Percentiles rank a stretch among this genome's conserved stretches.
phyloP scores from a whole-genome alignment of 768 basidiomycete genomes.

The Lentinus tigrinus region DNA sequence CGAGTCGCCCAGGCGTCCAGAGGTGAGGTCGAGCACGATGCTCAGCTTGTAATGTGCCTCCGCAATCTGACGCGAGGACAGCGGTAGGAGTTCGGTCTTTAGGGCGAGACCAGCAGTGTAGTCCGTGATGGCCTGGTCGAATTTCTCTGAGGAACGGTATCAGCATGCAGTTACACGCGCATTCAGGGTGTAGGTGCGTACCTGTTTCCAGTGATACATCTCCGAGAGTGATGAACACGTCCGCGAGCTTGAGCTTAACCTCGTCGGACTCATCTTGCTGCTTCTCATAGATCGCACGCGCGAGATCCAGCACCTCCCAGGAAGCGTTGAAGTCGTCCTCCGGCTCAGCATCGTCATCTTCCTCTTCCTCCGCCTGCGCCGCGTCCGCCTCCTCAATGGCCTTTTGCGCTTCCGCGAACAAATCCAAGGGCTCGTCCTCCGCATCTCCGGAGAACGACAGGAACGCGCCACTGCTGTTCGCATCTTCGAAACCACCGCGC shows the following conservation, averaged over 20 bases:
- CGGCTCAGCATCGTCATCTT: constrained; percentile 72
- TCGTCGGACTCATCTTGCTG: constrained; percentile 57
- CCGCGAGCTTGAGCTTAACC: constrained; percentile 80
- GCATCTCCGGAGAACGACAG: constrained; percentile 82
- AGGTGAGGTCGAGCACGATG: constrained; percentile 88
- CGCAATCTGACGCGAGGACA: constrained; percentile 90
- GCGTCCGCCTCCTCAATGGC: constrained; percentile 46
- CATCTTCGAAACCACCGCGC: constrained; percentile 16
- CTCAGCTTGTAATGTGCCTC: constrained; percentile 94
- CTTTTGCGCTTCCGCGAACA: constrained; percentile 59
- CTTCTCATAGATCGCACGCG: constrained; percentile 82
- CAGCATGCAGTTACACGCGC: neutral
- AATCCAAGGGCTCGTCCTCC: constrained; percentile 65
- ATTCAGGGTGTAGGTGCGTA: constrained; percentile 34
- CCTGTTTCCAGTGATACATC: constrained; percentile 98
- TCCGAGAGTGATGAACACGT: constrained; percentile 86
- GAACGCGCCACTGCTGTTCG: constrained; percentile 51
- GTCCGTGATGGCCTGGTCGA: constrained; percentile 90
- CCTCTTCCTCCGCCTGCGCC: constrained; percentile 54
- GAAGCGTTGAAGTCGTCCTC: constrained; percentile 98
- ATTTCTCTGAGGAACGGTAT: constrained; percentile 67
- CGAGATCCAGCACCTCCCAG: constrained; percentile 97
- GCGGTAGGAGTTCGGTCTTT: constrained; percentile 71
- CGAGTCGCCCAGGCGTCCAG: constrained; percentile 79
- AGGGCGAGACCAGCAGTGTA: constrained; percentile 76